Evolutionary conservation across 2,329 filamentous ascomycete genomes (phyloP).

Genomic region (Fusarium scirpi): DNA sequence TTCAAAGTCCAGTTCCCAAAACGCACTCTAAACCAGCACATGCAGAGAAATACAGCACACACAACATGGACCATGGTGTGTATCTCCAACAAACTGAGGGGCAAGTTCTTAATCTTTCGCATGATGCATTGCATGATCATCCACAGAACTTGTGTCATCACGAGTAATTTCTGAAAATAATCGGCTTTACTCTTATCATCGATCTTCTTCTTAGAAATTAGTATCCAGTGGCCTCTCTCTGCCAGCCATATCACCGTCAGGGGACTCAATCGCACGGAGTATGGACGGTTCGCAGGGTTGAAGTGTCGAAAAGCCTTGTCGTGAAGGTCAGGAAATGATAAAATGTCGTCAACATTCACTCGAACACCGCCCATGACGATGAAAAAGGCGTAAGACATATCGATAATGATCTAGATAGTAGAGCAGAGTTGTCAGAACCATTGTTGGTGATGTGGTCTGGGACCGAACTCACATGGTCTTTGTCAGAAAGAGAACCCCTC

Average conservation of each 20-base stretch:
- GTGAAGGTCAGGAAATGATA: constrained; percentile 11
- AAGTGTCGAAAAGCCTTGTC: neutral
- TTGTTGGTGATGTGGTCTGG: neutral
- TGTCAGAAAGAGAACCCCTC: neutral
- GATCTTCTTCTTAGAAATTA: constrained; percentile 38
- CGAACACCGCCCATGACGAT: constrained; percentile 49
- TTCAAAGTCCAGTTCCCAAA: fast-evolving
- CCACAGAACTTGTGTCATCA: constrained; percentile 55
- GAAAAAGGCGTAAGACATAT: constrained; percentile 47
- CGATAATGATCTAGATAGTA: constrained; percentile 12
- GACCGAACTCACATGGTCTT: neutral
- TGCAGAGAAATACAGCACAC: constrained; percentile 35
- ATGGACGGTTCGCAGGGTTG: neutral
- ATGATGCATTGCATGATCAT: constrained; percentile 53
- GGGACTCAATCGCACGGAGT: constrained; percentile 12
- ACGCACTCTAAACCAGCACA: constrained; percentile 39
- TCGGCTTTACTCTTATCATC: constrained; percentile 55
- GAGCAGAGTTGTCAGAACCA: neutral
- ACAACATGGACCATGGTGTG: constrained; percentile 41
- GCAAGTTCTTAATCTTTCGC: constrained; percentile 49
- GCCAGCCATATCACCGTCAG: constrained; percentile 14
- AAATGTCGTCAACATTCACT: constrained; percentile 19
- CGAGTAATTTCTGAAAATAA: constrained; percentile 51
- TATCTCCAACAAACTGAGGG: constrained; percentile 54
- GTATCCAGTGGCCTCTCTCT: constrained; percentile 17